Conservation (phyloP, 2,329 filamentous ascomycete species). For the Alternaria panax region DNA sequence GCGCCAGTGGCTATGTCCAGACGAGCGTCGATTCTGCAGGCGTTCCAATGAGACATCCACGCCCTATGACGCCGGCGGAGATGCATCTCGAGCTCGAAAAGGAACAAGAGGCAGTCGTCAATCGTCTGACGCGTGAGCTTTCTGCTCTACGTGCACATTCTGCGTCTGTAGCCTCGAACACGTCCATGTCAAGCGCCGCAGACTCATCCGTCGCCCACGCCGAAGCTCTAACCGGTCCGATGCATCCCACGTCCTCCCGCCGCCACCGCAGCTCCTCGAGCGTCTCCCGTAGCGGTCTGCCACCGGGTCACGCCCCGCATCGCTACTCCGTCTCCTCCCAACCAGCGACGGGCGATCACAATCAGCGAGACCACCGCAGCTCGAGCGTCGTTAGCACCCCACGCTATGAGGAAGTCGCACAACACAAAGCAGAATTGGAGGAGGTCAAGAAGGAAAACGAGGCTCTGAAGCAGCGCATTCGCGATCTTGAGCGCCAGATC, state of each 20-base stretch:
- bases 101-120: conserved; percentile 94
- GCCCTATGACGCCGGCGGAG: conserved; percentile 86
- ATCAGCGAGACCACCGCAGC: conserved; percentile 34
- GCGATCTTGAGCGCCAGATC: conserved; percentile 55
- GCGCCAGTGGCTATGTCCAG: conserved; percentile 28
- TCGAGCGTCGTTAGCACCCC: conserved; percentile 49
- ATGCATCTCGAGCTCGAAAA: conserved; percentile 90
- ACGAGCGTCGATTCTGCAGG: conserved; percentile 58
- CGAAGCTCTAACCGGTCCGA: conserved; percentile 55
- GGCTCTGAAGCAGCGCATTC: conserved; percentile 55
- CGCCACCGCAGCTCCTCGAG: conserved; percentile 65
- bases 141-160: conserved; percentile 78
- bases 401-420: conserved; percentile 54
- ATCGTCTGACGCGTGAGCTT: conserved; percentile 89
- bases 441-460: conserved; percentile 61
- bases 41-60: conserved; percentile 79
- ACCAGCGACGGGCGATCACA: conserved; percentile 32
- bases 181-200: conserved; percentile 47
- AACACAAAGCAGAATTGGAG: conserved; percentile 56
- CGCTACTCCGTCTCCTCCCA: conserved; percentile 46
- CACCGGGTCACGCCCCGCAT: conserved; percentile 32
- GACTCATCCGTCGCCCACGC: conserved; percentile 55
- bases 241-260: conserved; percentile 61
- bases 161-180: conserved; percentile 67
- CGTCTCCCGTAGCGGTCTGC: conserved; percentile 52